Evolutionary conservation across 2,329 filamentous ascomycete genomes (phyloP), one percentile per base, ranked within the genome.

Genomic region (Penicillium corylophilum): DNA sequence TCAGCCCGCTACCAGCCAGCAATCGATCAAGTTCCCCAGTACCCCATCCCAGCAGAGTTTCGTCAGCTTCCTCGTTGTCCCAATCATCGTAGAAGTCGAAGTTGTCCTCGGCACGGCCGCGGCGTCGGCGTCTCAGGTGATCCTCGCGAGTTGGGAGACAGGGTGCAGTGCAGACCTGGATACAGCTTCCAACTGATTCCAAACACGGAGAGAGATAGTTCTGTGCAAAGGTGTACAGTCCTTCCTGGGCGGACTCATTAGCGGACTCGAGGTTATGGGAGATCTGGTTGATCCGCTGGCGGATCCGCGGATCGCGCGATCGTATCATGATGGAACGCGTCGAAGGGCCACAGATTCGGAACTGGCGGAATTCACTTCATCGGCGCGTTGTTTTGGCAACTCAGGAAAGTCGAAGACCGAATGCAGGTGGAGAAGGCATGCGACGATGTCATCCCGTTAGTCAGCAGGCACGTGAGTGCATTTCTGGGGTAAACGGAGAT

Each of bases 71-170:
- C 48, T 84, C 80, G 41, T 82, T 79, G 55, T 96, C 90, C 93
- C 93, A 97, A 72, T 96, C 93, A 72, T 96, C 93, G 75, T 97
- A 97, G 70, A 97, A 97, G 71, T 96, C 93, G 69, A 97, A 97
- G 65, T 84, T 92, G 64, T 88, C 83, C 72, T 96, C 92, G 24
- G 91, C 88, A 46, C 79, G 73, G 16, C 73, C 74, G 31, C 87
- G 82, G 63, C 90, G 85, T 55, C 86, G 79, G 50, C 89, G 84
- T 26, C 89, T 84, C 44, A 84, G 77, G 52, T 88, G 85, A 67
- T 93, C 89, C 61, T 92, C 88, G 48, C 83, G 83, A 64, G 84
- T 84, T 48, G 89, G 87, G 31, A 76, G 67, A 57, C 90, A 83
- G 12, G 84, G 79, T 40, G 86, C 85, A 61, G 90, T 91, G 68